These are phyloP conservation scores for Annulohypoxylon moriforme DNA, from an alignment of 495 filamentous ascomycete species.

Conservation along the genomic window DNA sequence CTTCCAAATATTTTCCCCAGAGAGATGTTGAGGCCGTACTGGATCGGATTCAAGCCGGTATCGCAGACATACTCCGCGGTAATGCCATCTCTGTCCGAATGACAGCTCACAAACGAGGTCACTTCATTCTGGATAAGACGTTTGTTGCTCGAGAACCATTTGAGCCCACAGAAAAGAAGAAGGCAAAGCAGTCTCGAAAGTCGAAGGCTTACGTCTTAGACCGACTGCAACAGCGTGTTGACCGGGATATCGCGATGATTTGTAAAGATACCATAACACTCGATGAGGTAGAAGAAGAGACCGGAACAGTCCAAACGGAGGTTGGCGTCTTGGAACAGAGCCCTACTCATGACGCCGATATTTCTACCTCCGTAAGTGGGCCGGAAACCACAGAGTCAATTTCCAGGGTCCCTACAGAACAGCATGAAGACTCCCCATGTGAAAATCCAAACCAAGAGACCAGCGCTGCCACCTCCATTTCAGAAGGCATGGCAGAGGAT, in stretches of 20 bases:
- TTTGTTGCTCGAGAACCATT: constrained; percentile 54
- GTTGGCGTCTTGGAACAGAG: constrained; percentile 18
- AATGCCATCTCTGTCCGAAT: constrained; percentile 56
- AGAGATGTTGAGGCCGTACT: constrained; percentile 55
- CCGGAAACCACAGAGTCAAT: constrained; percentile 28
- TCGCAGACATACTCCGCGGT: constrained; percentile 58
- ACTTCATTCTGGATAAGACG: constrained; percentile 59
- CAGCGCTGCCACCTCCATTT: constrained; percentile 22
- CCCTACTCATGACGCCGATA: constrained; percentile 14
- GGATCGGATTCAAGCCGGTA: constrained; percentile 59
- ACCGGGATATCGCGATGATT: constrained; percentile 57
- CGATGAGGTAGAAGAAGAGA: constrained; percentile 52
- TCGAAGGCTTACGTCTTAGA: constrained; percentile 47
- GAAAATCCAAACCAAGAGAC: constrained; percentile 37
- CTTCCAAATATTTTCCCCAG: constrained; percentile 49
- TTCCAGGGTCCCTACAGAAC: constrained; percentile 19
- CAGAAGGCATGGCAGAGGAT: constrained; percentile 15
- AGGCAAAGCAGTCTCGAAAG: constrained; percentile 30
- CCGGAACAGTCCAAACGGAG: constrained; percentile 12
- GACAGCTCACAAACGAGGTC: constrained; percentile 58
- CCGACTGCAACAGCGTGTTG: constrained; percentile 53
- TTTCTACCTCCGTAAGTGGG: constrained; percentile 13
- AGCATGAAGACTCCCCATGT: constrained; percentile 18
- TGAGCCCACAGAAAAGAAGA: constrained; percentile 36
- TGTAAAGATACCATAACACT: constrained; percentile 59